A percentile compares a stretch with the other conserved stretches of the same genome.
These are phyloP conservation scores for Skeletonema costatum DNA, from an alignment of 108 stramenopile genomes.

Conservation along the genomic window DNA sequence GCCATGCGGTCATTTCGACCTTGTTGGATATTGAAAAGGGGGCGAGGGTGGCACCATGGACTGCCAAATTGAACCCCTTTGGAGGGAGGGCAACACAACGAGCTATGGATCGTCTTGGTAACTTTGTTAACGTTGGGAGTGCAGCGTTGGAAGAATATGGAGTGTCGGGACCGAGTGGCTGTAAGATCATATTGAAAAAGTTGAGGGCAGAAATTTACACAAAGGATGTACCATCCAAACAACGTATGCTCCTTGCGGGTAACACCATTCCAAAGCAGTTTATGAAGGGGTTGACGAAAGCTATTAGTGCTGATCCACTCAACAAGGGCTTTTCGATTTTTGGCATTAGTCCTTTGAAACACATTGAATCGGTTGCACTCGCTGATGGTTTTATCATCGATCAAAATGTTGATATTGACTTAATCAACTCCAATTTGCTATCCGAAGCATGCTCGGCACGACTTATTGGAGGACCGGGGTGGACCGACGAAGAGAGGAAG, in stretches of 20 bases:
- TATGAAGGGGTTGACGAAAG: conserved; percentile 57
- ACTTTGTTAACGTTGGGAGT: conserved; percentile 15
- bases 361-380: conserved; percentile 53
- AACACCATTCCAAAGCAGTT: conserved; percentile 59
- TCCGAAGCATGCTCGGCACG: conserved; percentile 77
- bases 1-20: conserved; percentile 71
- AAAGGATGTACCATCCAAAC: conserved; percentile 17
- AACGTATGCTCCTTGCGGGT: conserved; percentile 30
- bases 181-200: conserved; percentile 35
- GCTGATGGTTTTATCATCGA: conserved; percentile 71
- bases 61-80: conserved; percentile 82
- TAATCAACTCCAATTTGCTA: conserved; percentile 34
- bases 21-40: conserved; percentile 68
- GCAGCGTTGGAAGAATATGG: conserved; percentile 9
- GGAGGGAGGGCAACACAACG: conserved; percentile 53
- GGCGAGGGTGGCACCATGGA: conserved; percentile 60
- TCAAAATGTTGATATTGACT: conserved; percentile 59
- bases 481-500: conserved; percentile 64
- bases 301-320: conserved; percentile 50
- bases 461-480: conserved; percentile 60
- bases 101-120: conserved; percentile 43
- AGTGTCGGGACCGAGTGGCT: conserved; percentile 43
- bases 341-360: conserved; percentile 60
- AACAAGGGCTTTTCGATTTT: conserved; percentile 63
- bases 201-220: conserved; percentile 48